phyloP scores from a whole-genome alignment of 1,284 basidiomycete genomes.

The Cutaneotrichosporon cavernicola region DNA sequence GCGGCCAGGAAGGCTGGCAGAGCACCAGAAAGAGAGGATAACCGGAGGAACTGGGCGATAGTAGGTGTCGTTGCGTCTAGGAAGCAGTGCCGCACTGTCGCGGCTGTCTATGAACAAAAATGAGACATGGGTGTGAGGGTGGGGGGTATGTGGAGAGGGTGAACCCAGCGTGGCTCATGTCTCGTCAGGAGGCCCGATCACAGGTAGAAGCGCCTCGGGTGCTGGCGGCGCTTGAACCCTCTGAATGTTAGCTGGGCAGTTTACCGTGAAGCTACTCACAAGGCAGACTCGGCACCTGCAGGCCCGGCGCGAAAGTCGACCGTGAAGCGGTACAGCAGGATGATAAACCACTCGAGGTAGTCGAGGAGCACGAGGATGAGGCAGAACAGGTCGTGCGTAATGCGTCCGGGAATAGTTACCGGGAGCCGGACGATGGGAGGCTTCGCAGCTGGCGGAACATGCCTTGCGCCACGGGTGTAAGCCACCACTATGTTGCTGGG shows the following conservation, averaged over 20 bases:
- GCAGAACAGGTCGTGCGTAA: constrained; percentile 38
- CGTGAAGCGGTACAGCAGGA: constrained; percentile 33
- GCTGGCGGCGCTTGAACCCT: constrained; percentile 15
- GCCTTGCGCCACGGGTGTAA: neutral
- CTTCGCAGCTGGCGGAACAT: neutral
- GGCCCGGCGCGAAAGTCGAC: constrained; percentile 36
- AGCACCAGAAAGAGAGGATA: neutral
- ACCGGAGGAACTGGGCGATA: neutral
- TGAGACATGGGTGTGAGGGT: neutral
- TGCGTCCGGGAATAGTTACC: constrained; percentile 30
- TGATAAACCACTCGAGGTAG: constrained; percentile 35
- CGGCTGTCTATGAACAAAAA: neutral
- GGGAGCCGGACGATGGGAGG: constrained; percentile 16
- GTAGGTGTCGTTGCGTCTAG: neutral
- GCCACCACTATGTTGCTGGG: neutral
- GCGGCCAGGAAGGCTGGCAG: neutral
- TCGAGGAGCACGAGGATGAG: constrained; percentile 32
- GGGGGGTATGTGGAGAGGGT: neutral
- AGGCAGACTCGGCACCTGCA: constrained; percentile 2
- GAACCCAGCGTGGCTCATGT: neutral
- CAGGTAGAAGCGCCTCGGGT: constrained; percentile 21
- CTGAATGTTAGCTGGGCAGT: neutral
- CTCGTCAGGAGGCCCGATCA: neutral
- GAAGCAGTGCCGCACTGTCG: neutral
- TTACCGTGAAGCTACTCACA: neutral